These are phyloP conservation scores for Dothideomycetes sp. DNA, from an alignment of 2,329 filamentous ascomycete genomes.

Conservation along the genomic window DNA sequence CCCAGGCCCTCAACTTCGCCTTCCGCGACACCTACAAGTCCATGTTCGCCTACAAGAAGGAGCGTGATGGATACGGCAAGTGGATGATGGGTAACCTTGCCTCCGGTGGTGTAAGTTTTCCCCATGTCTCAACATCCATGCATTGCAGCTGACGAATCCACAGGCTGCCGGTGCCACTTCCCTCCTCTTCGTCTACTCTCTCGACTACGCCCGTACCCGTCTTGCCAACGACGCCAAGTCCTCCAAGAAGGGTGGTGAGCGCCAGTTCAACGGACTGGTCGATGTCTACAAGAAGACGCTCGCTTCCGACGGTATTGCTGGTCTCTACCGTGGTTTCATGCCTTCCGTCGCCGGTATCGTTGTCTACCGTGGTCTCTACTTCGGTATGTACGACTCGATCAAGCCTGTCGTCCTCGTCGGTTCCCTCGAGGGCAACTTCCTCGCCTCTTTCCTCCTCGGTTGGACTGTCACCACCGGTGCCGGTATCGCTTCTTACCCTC, in stretches of 20 bases:
- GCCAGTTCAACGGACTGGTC: conserved; percentile 99
- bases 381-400: conserved; percentile 99
- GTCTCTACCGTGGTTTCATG: conserved; percentile 99
- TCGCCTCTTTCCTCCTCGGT: conserved; percentile 96
- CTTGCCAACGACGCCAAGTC: conserved; percentile 99
- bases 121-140: not conserved
- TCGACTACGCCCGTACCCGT: conserved; percentile 99
- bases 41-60: conserved; percentile 99
- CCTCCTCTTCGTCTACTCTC: conserved; percentile 99
- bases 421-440: conserved; percentile 92
- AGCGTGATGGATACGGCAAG: conserved; percentile 92
- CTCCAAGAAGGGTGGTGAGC: conserved; percentile 90
- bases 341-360: conserved; percentile 98
- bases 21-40: conserved; percentile 99
- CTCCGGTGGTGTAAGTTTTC: conserved; percentile 85
- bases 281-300: conserved; percentile 99
- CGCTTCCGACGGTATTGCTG: conserved; percentile 93
- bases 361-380: conserved; percentile 99
- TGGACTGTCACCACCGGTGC: conserved; percentile 99
- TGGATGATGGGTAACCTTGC: conserved; percentile 99
- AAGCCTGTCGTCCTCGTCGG: conserved; percentile 96
- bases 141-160: not conserved
- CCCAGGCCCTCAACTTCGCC: conserved; percentile 99
- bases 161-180: conserved; percentile 97
- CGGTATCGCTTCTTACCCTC: conserved; percentile 99